A percentile compares a stretch with the other conserved stretches of the same genome.
Conservation (phyloP, 164 flowering plant species). For the Annona squamosa region DNA sequence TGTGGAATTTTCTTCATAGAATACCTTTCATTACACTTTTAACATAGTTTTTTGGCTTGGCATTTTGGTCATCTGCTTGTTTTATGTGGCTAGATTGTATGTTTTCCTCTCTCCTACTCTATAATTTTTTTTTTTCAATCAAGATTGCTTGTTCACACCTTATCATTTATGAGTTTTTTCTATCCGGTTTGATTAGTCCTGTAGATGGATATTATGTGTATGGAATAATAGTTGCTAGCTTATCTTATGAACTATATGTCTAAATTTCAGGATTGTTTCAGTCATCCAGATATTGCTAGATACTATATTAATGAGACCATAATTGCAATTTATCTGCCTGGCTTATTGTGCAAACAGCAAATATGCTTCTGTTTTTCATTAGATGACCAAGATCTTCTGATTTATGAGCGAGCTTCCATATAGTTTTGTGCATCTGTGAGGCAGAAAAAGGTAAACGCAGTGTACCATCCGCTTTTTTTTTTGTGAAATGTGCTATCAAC, state of each 20-base stretch:
- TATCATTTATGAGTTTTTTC: not conserved
- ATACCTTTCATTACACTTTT: slow-evolving; percentile 21
- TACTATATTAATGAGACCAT: not conserved
- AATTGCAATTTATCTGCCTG: slow-evolving; percentile 1
- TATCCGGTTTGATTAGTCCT: not conserved
- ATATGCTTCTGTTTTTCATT: not conserved
- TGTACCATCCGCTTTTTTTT: not conserved
- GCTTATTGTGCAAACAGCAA: not conserved
- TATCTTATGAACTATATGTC: no score
- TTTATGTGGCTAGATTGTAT: not conserved
- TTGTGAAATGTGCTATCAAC: no score
- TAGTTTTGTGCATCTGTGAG: not conserved
- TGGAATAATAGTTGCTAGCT: not conserved
- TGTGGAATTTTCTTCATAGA: slow-evolving; percentile 43
- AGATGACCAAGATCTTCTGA: not conserved
- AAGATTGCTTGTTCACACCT: not conserved
- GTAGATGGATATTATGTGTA: not conserved
- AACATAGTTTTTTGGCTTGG: slow-evolving; percentile 14
- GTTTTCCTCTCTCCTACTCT: not conserved
- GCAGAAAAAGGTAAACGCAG: not conserved
- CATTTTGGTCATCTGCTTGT: not conserved
- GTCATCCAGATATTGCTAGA: not conserved
- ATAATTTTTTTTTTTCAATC: no score
- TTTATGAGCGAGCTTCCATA: not conserved
- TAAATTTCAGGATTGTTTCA: not conserved